Evolutionary conservation across 164 flowering plant species (phyloP).

Genomic region (Stephania japonica): DNA sequence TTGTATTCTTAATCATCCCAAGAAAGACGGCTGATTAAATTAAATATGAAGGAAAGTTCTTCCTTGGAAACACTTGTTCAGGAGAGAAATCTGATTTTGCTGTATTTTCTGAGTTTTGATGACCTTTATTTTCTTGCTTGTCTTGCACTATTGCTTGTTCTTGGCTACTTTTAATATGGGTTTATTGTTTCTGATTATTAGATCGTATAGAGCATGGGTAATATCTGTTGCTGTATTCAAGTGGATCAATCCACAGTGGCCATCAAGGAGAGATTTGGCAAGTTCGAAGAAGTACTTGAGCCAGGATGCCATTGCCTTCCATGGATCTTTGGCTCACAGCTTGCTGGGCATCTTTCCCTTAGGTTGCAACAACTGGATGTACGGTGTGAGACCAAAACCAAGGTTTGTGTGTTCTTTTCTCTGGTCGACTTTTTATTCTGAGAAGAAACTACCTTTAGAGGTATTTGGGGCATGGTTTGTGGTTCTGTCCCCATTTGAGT

Average conservation of each 20-base stretch:
- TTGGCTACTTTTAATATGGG: not conserved
- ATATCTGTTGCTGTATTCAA: slow-evolving; percentile 23
- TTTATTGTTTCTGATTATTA: not conserved
- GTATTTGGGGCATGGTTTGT: too few species aligned
- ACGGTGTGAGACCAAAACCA: slow-evolving; percentile 33
- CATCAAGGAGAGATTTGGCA: slow-evolving; percentile 28
- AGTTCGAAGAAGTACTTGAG: slow-evolving; percentile 25
- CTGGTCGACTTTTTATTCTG: too few species aligned
- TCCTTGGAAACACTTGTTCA: not conserved
- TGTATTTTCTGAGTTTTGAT: not conserved
- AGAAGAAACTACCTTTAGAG: too few species aligned
- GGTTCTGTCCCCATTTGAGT: too few species aligned
- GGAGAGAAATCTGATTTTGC: not conserved
- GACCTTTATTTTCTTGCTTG: not conserved
- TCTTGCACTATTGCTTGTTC: not conserved
- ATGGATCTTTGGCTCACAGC: slow-evolving; percentile 21
- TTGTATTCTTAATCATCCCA: not conserved
- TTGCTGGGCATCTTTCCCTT: slow-evolving; percentile 27
- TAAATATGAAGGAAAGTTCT: not conserved
- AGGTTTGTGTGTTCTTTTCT: slow-evolving; percentile 14
- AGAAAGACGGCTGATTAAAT: not conserved
- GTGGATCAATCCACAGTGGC: slow-evolving; percentile 31
- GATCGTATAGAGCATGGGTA: slow-evolving; percentile 16
- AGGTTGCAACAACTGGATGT: slow-evolving; percentile 32
- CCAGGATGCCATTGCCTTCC: slow-evolving; percentile 37